phyloP scores from a whole-genome alignment of 2,329 filamentous ascomycete genomes.

The Drechslerella coelobrocha region DNA sequence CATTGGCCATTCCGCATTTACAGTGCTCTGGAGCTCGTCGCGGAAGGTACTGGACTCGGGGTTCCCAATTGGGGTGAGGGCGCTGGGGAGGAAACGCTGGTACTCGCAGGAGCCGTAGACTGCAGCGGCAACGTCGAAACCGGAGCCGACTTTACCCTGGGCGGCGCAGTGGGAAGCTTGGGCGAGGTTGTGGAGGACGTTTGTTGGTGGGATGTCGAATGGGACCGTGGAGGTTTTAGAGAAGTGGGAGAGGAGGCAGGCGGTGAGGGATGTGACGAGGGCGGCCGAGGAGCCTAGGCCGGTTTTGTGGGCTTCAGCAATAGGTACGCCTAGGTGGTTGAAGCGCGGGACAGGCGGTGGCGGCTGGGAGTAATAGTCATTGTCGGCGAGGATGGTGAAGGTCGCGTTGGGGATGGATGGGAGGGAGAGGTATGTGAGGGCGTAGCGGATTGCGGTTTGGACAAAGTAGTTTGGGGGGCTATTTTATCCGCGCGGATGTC shows the following conservation, averaged over 20 bases:
- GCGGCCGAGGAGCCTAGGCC: conserved; percentile 94
- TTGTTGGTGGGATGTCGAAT: conserved; percentile 40
- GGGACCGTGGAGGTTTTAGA: conserved; percentile 66
- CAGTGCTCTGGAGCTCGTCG: conserved; percentile 68
- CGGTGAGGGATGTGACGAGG: conserved; percentile 85
- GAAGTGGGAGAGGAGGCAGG: conserved; percentile 78
- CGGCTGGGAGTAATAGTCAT: conserved; percentile 91
- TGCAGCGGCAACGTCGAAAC: conserved; percentile 92
- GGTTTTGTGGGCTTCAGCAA: conserved; percentile 87
- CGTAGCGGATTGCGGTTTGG: conserved; percentile 87
- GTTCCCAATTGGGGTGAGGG: conserved; percentile 73
- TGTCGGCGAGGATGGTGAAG: conserved; percentile 89
- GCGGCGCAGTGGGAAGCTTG: conserved; percentile 94
- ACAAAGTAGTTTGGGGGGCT: conserved; percentile 77
- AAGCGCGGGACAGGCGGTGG: conserved; percentile 65
- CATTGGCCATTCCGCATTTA: conserved; percentile 79
- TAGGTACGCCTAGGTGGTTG: conserved; percentile 75
- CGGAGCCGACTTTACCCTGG: conserved; percentile 93
- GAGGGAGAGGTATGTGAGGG: conserved; percentile 65
- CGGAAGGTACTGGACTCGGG: conserved; percentile 70
- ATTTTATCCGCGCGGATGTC: background rate
- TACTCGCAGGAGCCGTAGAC: conserved; percentile 92
- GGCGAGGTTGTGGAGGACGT: conserved; percentile 82
- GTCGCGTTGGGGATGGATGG: conserved; percentile 65
- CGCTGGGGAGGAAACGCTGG: conserved; percentile 82